Percentiles rank a stretch among this genome's conserved stretches.
These are phyloP conservation scores for Triticum turgidum DNA, from an alignment of 176 grass and related monocot species.

Conservation along the genomic window DNA sequence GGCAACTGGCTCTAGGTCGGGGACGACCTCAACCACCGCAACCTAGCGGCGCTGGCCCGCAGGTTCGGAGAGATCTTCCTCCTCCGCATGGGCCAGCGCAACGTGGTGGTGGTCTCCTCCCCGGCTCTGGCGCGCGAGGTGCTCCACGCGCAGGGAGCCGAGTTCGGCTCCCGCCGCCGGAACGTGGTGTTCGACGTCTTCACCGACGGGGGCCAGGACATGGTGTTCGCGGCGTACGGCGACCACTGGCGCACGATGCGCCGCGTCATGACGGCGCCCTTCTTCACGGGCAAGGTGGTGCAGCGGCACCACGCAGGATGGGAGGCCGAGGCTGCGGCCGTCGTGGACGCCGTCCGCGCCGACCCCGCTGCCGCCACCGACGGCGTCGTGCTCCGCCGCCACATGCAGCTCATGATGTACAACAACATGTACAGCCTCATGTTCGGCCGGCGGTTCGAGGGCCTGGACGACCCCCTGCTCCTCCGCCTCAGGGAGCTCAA, in stretches of 20 bases:
- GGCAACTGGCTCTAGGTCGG: no score
- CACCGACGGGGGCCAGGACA: conserved; percentile 68
- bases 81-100: no score
- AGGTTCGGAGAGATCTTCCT: no score
- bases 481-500: conserved; percentile 58
- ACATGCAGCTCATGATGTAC: conserved; percentile 92
- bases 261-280: conserved; percentile 90
- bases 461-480: conserved; percentile 71
- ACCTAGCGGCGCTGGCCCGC: no score
- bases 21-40: no score
- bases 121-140: no score
- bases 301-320: conserved; percentile 67
- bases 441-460: conserved; percentile 72
- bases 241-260: conserved; percentile 97
- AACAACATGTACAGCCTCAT: conserved; percentile 98
- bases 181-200: conserved; percentile 97
- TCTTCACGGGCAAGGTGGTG: conserved; percentile 77
- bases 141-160: no score
- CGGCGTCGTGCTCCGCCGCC: conserved; percentile 53
- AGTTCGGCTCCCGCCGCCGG: conserved; percentile 48
- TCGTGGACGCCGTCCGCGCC: conserved; percentile 16
- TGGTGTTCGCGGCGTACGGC: conserved; percentile 97
- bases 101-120: no score
- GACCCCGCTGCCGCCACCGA: background rate
- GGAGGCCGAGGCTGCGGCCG: conserved; percentile 61